phyloP scores from a whole-genome alignment of 2,329 filamentous ascomycete species.

The Aurifilum marmelostoma region DNA sequence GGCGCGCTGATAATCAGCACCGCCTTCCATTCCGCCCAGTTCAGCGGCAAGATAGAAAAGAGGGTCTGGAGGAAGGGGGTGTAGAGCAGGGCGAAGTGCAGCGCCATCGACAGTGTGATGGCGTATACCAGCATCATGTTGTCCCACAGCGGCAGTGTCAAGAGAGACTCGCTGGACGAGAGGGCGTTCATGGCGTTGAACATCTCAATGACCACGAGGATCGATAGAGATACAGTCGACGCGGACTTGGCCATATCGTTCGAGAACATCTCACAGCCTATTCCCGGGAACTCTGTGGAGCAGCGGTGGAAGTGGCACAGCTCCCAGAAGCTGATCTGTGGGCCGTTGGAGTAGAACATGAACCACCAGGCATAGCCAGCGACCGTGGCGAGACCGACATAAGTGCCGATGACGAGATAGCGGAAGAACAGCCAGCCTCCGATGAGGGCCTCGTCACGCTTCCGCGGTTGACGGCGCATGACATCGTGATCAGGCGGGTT shows the following conservation, averaged over 20 bases:
- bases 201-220: constrained; percentile 98
- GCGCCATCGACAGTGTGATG: constrained; percentile 86
- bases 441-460: constrained; percentile 90
- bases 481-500: constrained; percentile 98
- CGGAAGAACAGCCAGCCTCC: constrained; percentile 97
- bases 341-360: constrained; percentile 89
- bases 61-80: constrained; percentile 83
- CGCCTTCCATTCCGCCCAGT: constrained; percentile 88
- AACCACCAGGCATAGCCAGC: constrained; percentile 99
- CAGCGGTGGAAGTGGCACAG: constrained; percentile 94
- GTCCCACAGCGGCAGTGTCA: constrained; percentile 94
- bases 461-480: constrained; percentile 89
- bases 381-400: constrained; percentile 93
- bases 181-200: constrained; percentile 98
- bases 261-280: constrained; percentile 90
- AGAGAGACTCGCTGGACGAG: constrained; percentile 89
- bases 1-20: constrained; percentile 86
- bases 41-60: constrained; percentile 88
- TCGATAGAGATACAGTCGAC: constrained; percentile 89
- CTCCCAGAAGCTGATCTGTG: constrained; percentile 89
- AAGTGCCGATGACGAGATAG: constrained; percentile 93
- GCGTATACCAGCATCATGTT: constrained; percentile 99
- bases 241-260: constrained; percentile 86
- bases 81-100: constrained; percentile 95
- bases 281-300: constrained; percentile 79